Base-by-base conservation (phyloP, 768 basidiomycete genomes). In the Arthromyces matolae region DNA sequence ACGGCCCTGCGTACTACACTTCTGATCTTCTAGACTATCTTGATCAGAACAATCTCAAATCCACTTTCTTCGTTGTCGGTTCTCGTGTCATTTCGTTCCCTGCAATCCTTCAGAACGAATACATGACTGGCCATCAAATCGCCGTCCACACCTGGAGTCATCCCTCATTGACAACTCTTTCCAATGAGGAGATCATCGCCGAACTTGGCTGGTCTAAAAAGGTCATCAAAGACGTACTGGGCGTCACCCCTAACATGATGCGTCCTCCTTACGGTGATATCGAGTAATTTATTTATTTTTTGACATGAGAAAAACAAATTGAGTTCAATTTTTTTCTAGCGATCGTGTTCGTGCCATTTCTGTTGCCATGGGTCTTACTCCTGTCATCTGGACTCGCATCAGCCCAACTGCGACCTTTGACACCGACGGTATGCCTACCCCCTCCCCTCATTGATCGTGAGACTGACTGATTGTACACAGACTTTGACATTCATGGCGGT, bases 1-100 rank as follows among this genome's bases (percentile, higher is more conserved):
- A 93, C 60, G 89, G 91, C 32, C 93, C 93, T 3, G 80, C 83
- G 9, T 81, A 71, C 34, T 84, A 88, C 67, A 93, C 90, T 1
- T 76, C 87, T 10, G 70, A 84, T 35, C 75, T 95, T 8, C 71
- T 94, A 51, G 61, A 75, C 44, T 93, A 87, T 66, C 72, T 93
- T 27, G 75, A 83, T 49, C 62, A 76, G 34, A 59, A 75, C 41
- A 68, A 82, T 42, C 72, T 94, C 62, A 83, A 80, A 61, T 77
- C 89, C 3, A 95, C 93, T 1, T 92, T 94, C 75, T 95, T 93
- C 65, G 77, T 83, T 51, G 87, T 93, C 51, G 89, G 92, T 38
- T 92, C 90, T 16, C 83, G 91, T 42, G 81, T 71, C 37, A 77
- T 91, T 52, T 82, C 81, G 0, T 79, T 81, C 64, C 89, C 89